phyloP scores from a whole-genome alignment of 2,329 filamentous ascomycete genomes.

The Fusarium nodosum region DNA sequence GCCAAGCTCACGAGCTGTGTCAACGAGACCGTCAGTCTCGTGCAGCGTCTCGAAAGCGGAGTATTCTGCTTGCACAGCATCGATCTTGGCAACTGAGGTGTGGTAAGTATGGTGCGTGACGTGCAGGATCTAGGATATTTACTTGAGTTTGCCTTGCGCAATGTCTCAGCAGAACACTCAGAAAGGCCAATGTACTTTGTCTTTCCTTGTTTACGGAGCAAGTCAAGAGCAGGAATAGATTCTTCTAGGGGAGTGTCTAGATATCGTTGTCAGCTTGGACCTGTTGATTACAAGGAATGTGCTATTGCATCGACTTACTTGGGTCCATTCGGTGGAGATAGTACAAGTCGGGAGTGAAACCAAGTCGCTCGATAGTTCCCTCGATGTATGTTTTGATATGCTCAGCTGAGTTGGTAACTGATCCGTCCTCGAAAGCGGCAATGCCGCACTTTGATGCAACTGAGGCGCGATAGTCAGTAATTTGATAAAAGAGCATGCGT shows the following conservation, averaged over 20 bases:
- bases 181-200: not conserved
- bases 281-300: not conserved
- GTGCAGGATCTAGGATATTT: not conserved
- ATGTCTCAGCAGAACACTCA: not conserved
- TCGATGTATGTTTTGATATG: not conserved
- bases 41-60: not conserved
- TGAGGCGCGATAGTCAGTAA: fast-evolving
- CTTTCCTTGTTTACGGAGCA: not conserved
- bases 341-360: not conserved
- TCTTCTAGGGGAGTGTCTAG: not conserved
- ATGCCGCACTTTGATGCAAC: not conserved
- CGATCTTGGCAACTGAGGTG: not conserved
- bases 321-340: not conserved
- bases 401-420: not conserved
- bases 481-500: not conserved
- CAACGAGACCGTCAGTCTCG: not conserved
- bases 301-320: not conserved
- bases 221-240: not conserved
- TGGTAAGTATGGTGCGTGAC: not conserved
- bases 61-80: not conserved
- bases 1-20: not conserved
- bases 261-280: not conserved
- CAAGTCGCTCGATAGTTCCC: not conserved
- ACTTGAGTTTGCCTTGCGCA: not conserved
- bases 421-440: not conserved